Conservation (phyloP, 2,329 filamentous ascomycete species). For the Trematosphaeria pertusa region DNA sequence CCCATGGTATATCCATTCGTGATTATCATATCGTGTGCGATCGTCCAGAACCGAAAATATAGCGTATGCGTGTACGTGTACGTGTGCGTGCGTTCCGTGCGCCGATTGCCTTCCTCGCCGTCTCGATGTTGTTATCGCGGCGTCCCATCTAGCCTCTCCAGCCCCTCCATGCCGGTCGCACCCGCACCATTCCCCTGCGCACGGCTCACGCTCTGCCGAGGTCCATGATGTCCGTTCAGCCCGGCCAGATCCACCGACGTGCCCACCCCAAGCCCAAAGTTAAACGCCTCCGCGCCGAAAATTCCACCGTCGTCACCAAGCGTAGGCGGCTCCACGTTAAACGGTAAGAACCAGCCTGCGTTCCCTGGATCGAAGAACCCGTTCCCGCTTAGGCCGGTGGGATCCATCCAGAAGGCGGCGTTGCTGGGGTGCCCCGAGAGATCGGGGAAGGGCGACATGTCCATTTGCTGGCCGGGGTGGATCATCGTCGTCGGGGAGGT, state of each 20-base stretch:
- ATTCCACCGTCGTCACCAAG: conserved; percentile 47
- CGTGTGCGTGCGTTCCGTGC: too few species aligned
- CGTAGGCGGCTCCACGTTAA: conserved; percentile 80
- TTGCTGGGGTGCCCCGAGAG: conserved; percentile 39
- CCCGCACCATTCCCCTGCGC: neutral
- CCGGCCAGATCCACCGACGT: conserved; percentile 25
- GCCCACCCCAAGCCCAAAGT: conserved; percentile 31
- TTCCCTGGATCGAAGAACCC: conserved; percentile 57
- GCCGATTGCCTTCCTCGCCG: too few species aligned
- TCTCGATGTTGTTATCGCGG: neutral
- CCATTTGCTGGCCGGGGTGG: conserved; percentile 41
- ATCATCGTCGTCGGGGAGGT: conserved; percentile 37
- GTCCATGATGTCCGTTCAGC: conserved; percentile 18
- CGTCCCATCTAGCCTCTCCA: conserved; percentile 5
- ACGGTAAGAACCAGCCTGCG: conserved; percentile 86
- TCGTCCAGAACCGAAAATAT: too few species aligned
- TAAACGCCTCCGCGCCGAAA: conserved; percentile 29
- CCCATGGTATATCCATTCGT: too few species aligned
- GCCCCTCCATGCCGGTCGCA: conserved; percentile 5
- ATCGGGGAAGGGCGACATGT: conserved; percentile 43
- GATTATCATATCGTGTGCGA: too few species aligned
- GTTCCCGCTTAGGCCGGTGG: conserved; percentile 32
- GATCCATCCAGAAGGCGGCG: conserved; percentile 42
- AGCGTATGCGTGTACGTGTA: too few species aligned
- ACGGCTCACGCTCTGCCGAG: conserved; percentile 7